Base-by-base conservation (phyloP, 2,329 filamentous ascomycete species). In the Phoma sp. region DNA sequence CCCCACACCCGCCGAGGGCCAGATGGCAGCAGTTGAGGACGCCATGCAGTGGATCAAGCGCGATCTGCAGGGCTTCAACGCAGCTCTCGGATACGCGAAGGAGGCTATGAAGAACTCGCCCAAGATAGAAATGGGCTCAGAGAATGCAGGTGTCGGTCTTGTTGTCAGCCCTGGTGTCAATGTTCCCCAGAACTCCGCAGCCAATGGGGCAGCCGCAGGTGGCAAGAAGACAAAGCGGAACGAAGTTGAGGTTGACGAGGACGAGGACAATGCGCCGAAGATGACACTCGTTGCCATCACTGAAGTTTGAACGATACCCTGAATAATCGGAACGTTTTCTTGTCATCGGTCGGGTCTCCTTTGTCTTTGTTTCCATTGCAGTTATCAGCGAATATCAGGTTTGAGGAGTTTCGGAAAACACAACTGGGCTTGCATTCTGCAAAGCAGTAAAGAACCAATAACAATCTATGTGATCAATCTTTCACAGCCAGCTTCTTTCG, bases 121-220 rank as follows among this genome's bases (percentile, higher is more conserved):
- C 59, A 80, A 80, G 72, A 67, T 82, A 39, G 74, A 82, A 68
- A 73, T 83, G 37, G 80, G 80, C 51, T 80, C 80, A 24, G 76
- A 77, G 53, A 74, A 74, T 51, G 75, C 78, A 17, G 80, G 80
- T 60, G 68, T 77, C 39, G 72, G 72, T 61, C 71, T 76, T 25
- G 57, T 72, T 24, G 65, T 75, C 58, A 75, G 73, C 63, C 66
- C 73, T 35, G 74, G 74, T 65, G 60, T 74, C 63, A 74, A 75
- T 49, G 73, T 77, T 33, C 71, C 73, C 27, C 61, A 65, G 39
- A 65, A 67, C 57, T 74, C 71, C n/a, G 74, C 74, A n/a, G 71
- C 74, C 27, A 73, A 72, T 46, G 74, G 74, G 21, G 48, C 56
- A n/a, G 33, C 54, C 4, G 55, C 61, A 9, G 61, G 37, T 21